A percentile compares a stretch with the other conserved stretches of the same genome.
Conservation (phyloP, 257 asterid species). For the Rehmannia glutinosa region DNA sequence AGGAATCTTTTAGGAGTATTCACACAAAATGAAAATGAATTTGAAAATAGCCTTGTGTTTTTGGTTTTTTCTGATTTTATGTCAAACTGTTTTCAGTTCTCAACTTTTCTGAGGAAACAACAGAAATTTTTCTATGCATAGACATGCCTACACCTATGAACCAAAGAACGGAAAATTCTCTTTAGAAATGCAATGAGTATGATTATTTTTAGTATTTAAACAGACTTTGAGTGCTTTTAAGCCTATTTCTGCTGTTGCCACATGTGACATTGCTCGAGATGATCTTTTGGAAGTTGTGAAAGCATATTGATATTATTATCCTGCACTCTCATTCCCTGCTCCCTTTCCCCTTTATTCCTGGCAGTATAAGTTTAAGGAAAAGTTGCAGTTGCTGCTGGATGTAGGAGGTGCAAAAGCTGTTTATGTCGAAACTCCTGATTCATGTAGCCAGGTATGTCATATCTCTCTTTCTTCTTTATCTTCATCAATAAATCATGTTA, state of each 20-base stretch:
- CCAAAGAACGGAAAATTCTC: neutral
- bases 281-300: neutral
- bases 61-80: neutral
- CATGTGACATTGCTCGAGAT: neutral
- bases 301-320: conserved; percentile 5
- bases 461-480: conserved; percentile 10
- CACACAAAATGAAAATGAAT: neutral
- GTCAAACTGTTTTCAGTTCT: neutral
- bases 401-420: conserved; percentile 73
- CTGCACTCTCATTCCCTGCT: neutral
- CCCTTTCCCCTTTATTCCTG: conserved; percentile 11
- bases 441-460: conserved; percentile 46
- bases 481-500: conserved; percentile 4
- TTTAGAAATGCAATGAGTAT: neutral
- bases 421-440: conserved; percentile 37
- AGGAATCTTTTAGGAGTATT: neutral
- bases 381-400: conserved; percentile 65
- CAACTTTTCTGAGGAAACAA: neutral
- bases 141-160: neutral
- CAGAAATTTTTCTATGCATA: neutral
- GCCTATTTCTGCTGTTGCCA: conserved; percentile 2
- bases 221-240: neutral
- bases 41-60: neutral
- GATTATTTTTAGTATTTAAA: neutral
- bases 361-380: conserved; percentile 79